Evolutionary conservation across 352 stramenopile genomes (phyloP).

Genomic region (Phytopythium aichiense): DNA sequence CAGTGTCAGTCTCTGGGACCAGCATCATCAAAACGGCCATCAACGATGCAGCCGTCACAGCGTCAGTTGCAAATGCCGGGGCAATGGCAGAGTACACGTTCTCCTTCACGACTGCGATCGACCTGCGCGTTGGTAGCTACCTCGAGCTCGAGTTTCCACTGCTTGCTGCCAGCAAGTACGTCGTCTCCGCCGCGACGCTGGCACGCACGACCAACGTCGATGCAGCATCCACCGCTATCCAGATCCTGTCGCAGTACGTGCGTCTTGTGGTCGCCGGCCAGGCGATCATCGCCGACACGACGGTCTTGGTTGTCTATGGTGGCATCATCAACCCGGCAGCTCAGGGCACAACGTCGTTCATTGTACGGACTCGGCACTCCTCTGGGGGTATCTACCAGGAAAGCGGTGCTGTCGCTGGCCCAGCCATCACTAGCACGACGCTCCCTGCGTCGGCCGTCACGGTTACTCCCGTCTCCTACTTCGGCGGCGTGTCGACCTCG

Average conservation of each 20-base stretch:
- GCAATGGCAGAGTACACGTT: constrained; percentile 26
- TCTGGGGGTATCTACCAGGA: constrained; percentile 36
- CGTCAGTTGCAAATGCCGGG: constrained; percentile 26
- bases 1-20: constrained; percentile 21
- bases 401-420: constrained; percentile 17
- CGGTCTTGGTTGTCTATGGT: constrained; percentile 34
- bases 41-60: constrained; percentile 18
- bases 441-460: constrained; percentile 25
- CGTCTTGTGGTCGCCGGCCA: constrained; percentile 32
- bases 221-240: constrained; percentile 23
- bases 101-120: constrained; percentile 37
- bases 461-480: constrained; percentile 37
- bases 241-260: constrained; percentile 26
- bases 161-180: constrained; percentile 31
- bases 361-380: constrained; percentile 37
- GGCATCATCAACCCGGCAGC: constrained; percentile 53
- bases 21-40: constrained; percentile 25
- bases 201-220: constrained; percentile 18
- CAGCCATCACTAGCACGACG: constrained; percentile 20
- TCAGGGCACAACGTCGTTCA: constrained; percentile 27
- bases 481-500: constrained; percentile 32
- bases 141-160: constrained; percentile 47
- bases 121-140: constrained; percentile 30
- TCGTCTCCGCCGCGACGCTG: constrained; percentile 21
- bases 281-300: constrained; percentile 16